Evolutionary conservation across 139 green algal genomes (phyloP), one percentile per base, ranked within the genome.

Genomic region (Eudorina sp.): DNA sequence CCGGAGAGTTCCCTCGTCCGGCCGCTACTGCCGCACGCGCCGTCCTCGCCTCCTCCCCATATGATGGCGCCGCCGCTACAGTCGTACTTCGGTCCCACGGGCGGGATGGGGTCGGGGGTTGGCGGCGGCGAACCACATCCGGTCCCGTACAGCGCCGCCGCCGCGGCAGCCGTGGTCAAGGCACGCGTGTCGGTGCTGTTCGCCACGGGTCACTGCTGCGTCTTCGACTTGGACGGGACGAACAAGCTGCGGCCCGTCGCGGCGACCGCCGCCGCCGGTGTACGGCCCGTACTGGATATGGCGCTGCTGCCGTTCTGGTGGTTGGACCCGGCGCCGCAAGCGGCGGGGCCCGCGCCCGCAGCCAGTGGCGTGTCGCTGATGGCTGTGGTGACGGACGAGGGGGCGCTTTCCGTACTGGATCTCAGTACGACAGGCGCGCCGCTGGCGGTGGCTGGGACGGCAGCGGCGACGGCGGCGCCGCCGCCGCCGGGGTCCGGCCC

Each of bases 181-280:
- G 81, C 83, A 38, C 93, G 93, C 5, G 60, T 96, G 18, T 91
- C 93, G 3, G 93, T 94, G 13, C 87, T 97, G 43, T 96, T 96
- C 38, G 66, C 86, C 40, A 79, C 66, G 1, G 94, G 95, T 13
- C 48, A 76, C n/a, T 95, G 95, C 92, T 93, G 88, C 36, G 92
- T 97, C 13, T 95, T 92, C 58, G 94, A 96, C 48, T 40, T 98
- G 14, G 94, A 97, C n/a, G 68, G 76, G 0, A 55, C 48, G 3
- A 62, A 73, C 51, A 66, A 77, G 51, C 69, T 93, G 31, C 62
- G 89, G 0, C 51, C 51, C 13, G 73, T 82, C 2, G 31, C 70
- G 9, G 91, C 64, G 8, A 81, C 73, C 23, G 41, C 86, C 14
- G 55, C 74, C 23, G 88, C 78, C 4, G 81, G 74, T 4, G 53